Evolutionary conservation across 805 yeast species (phyloP), one percentile per base, ranked within the genome.

Genomic region (Pichia deserticola): DNA sequence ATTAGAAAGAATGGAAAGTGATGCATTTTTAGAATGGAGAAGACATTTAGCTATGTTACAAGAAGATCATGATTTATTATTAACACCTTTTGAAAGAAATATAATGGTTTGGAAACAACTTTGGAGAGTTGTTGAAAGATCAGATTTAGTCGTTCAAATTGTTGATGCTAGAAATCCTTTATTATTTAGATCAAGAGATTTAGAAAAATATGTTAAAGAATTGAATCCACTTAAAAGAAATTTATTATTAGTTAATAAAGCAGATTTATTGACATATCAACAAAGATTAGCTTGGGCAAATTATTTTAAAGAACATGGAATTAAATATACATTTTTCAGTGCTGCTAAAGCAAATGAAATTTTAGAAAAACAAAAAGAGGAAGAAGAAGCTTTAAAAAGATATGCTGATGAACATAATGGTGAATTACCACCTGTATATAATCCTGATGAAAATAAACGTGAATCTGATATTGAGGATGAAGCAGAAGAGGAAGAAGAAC

Each of bases 51-150:
- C 99, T 0, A 67, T 76, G 41, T 72, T 93, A 50, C 95, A 90
- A 55, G 96, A 92, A 65, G 78, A 77, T 57, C 81, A 89, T 56
- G 96, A 92, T 65, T 73, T 93, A 60, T 72, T 90, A 51, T 75
- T 93, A 64, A 93, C 99, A 0, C 99, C 99, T 5, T 93, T 92
- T 63, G 99, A 93, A 72, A 81, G 99, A 72, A 93, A 93, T 65
- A 74, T 93, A 55, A 97, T 92, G 74, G 97, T 93, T 51, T 93
- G 99, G 99, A 82, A 93, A 64, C 99, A 93, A 69, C 73, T 93
- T 56, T 93, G 99, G 99, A 79, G 99, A 70, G 99, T 93, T 41
- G 86, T 89, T 28, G 99, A 93, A 67, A 80, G 98, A 63, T 87
- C 93, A 28, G 97, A 92, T 66, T 74, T 93, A 59, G 81, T 93